phyloP scores from a whole-genome alignment of 768 basidiomycete genomes.

The Vararia minispora region DNA sequence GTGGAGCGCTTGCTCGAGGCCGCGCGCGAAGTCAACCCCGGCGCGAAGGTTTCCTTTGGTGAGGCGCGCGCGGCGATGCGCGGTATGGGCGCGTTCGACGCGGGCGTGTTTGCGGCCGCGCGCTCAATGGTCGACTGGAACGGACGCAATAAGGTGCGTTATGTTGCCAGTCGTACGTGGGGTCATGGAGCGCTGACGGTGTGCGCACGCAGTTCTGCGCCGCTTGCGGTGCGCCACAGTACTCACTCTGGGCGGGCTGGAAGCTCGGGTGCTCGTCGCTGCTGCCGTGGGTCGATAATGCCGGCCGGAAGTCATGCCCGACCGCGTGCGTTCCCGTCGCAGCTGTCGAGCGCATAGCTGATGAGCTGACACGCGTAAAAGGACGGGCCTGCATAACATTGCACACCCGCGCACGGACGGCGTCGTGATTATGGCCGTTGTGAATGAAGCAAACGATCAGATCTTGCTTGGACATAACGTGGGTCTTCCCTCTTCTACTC shows the following conservation, averaged over 20 bases:
- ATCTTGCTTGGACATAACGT: conserved; percentile 84
- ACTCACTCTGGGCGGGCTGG: conserved; percentile 94
- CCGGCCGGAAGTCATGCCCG: conserved; percentile 53
- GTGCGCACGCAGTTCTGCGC: conserved; percentile 64
- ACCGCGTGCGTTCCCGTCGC: conserved; percentile 42
- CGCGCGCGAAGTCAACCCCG: conserved; percentile 26
- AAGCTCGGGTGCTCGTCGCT: conserved; percentile 74
- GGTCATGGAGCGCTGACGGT: conserved; percentile 1
- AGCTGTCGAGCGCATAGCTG: background rate
- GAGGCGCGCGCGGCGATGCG: conserved; percentile 53
- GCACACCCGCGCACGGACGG: conserved; percentile 73
- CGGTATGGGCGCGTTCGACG: conserved; percentile 50
- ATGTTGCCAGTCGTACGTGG: background rate
- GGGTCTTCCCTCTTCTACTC: conserved; percentile 18
- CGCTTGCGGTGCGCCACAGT: conserved; percentile 69
- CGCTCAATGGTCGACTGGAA: conserved; percentile 92
- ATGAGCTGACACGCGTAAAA: conserved; percentile 17
- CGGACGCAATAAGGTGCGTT: conserved; percentile 62
- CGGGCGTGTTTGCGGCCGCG: conserved; percentile 67
- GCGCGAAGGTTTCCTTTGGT: conserved; percentile 39
- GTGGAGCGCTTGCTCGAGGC: conserved; percentile 32
- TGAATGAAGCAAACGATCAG: conserved; percentile 71
- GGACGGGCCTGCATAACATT: conserved; percentile 83
- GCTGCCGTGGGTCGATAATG: conserved; percentile 63
- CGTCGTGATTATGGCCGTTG: conserved; percentile 85